Base-by-base conservation (phyloP, 75 land plant species). In the Selaginella moellendorffii region DNA sequence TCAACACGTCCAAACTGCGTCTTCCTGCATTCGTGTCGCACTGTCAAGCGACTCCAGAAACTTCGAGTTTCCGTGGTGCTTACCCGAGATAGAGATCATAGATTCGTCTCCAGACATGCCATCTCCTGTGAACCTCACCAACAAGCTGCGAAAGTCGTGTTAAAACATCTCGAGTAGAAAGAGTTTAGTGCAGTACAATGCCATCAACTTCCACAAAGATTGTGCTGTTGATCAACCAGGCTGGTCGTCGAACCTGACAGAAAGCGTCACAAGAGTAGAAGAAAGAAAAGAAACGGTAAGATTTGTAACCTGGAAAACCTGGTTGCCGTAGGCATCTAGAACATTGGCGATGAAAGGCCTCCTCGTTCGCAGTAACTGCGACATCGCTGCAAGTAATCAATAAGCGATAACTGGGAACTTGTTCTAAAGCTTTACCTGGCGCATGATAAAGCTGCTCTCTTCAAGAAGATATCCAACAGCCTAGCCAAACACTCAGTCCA, bases 11-110 rank as follows among this genome's bases (percentile, higher is more conserved):
- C 95, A 77, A 92, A 92, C 52, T 92, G 97, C 31, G 72, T 79
- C 2, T 81, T 78, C 74, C 97, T 92, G 68, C 20, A 63, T 20
- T n/a, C n/a, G n/a, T n/a, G n/a, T n/a, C n/a, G n/a, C n/a, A n/a
- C n/a, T n/a, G n/a, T n/a, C n/a, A n/a, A n/a, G n/a, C n/a, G n/a
- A n/a, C n/a, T n/a, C n/a, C n/a, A n/a, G n/a, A n/a, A n/a, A n/a
- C n/a, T n/a, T n/a, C n/a, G n/a, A n/a, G n/a, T n/a, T n/a, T n/a
- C n/a, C n/a, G n/a, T n/a, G n/a, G n/a, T n/a, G n/a, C 67, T 74
- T 85, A 92, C 97, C 96, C 96, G 64, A 88, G 64, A 58, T 92
- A 92, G 29, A 92, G 63, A 71, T 92, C 97, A 81, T 92, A 92
- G 10, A 83, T 67, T 61, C 97, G 74, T 71, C 72, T 81, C 97